Conservation (phyloP, 306 rosid genomes). For the Trifolium pratense region DNA sequence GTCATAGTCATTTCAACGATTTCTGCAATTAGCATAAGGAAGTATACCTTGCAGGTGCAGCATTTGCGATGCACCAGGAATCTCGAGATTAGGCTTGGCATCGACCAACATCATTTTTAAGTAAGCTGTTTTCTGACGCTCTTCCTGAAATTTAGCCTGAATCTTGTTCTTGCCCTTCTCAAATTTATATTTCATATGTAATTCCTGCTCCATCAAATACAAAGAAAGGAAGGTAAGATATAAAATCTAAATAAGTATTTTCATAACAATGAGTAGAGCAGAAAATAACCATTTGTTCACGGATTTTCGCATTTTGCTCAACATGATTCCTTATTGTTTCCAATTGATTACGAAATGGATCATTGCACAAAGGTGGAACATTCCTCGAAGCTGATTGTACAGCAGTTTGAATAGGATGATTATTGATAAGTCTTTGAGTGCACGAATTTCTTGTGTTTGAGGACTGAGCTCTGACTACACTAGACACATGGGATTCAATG, state of each 20-base stretch:
- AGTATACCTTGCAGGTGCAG: slow-evolving; percentile 55
- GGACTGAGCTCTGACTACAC: slow-evolving; percentile 34
- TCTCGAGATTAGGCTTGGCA: slow-evolving; percentile 61
- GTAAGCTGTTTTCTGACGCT: slow-evolving; percentile 48
- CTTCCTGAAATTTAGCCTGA: slow-evolving; percentile 48
- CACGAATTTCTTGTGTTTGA: slow-evolving; percentile 40
- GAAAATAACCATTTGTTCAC: slow-evolving; percentile 51
- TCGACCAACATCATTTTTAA: slow-evolving; percentile 59
- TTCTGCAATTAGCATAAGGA: not conserved
- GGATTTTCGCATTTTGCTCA: slow-evolving; percentile 35
- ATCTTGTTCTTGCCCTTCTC: slow-evolving; percentile 60
- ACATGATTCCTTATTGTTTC: slow-evolving; percentile 53
- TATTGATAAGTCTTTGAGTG: slow-evolving; percentile 40
- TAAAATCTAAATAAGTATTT: slow-evolving; percentile 6
- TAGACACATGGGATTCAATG: slow-evolving; percentile 21
- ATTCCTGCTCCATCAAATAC: slow-evolving; percentile 61
- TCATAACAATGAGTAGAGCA: slow-evolving; percentile 15
- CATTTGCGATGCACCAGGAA: slow-evolving; percentile 43
- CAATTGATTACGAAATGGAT: slow-evolving; percentile 66
- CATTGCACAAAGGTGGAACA: slow-evolving; percentile 33
- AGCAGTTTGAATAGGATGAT: slow-evolving; percentile 50
- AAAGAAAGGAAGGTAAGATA: slow-evolving; percentile 17
- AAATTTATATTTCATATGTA: slow-evolving; percentile 55
- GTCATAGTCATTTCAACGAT: slow-evolving; percentile 6
- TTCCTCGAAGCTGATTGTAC: slow-evolving; percentile 38